Percentiles rank a stretch among this genome's conserved stretches.
Conservation (phyloP, 805 yeast species). For the Naumovozyma dairenensis region DNA sequence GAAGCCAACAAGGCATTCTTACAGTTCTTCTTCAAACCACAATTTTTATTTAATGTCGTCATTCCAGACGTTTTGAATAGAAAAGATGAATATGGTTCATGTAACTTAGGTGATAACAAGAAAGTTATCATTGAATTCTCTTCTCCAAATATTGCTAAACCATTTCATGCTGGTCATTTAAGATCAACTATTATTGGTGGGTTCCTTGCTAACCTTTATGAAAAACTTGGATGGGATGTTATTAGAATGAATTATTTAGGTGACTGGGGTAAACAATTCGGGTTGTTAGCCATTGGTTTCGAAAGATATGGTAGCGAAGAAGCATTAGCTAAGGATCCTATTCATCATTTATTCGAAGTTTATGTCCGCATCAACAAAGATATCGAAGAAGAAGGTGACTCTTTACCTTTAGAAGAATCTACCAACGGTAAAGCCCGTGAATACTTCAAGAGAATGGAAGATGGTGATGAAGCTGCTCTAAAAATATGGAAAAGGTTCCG, state of each 20-base stretch:
- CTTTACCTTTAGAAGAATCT: conserved; percentile 36
- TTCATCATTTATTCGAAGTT: conserved; percentile 88
- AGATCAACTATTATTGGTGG: conserved; percentile 98
- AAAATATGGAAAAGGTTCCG: conserved; percentile 80
- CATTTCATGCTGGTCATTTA: conserved; percentile 98
- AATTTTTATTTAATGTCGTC: conserved; percentile 56
- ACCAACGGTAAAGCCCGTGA: conserved; percentile 80
- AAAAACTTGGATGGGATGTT: conserved; percentile 88
- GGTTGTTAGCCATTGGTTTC: conserved; percentile 89
- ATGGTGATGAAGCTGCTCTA: conserved; percentile 76
- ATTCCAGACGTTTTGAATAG: conserved; percentile 58
- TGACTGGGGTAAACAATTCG: conserved; percentile 99
- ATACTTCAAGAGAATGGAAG: conserved; percentile 85
- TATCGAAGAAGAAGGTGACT: conserved; percentile 47
- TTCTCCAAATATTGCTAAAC: conserved; percentile 97
- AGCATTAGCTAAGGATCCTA: conserved; percentile 64
- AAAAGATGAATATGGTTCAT: conserved; percentile 54
- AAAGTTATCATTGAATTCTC: conserved; percentile 79
- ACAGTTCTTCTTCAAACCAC: conserved; percentile 74
- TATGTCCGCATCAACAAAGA: conserved; percentile 82
- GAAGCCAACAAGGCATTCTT: conserved; percentile 82
- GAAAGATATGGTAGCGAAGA: conserved; percentile 76
- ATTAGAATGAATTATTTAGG: conserved; percentile 89
- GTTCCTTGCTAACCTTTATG: conserved; percentile 80
- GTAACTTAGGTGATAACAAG: conserved; percentile 65